Percentiles rank a stretch among this genome's conserved stretches.
Conservation (phyloP, 257 asterid species). For the Solanum appendiculatum region DNA sequence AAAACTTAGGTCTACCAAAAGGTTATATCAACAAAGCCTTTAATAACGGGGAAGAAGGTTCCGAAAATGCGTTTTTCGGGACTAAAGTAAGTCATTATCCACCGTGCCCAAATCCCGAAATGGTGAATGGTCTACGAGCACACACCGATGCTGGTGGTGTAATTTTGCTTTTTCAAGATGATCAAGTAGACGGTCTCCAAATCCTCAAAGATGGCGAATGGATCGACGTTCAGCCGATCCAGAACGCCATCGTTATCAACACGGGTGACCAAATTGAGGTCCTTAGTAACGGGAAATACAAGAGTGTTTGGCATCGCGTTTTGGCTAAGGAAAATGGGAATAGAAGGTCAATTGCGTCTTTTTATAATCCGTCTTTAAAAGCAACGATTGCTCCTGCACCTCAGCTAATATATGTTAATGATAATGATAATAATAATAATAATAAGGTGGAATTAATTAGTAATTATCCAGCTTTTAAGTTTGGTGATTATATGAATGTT, state of each 20-base stretch:
- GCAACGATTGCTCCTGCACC: conserved; percentile 65
- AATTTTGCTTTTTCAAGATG: conserved; percentile 74
- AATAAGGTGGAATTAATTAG: background rate
- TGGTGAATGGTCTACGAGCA: conserved; percentile 63
- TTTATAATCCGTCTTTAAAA: conserved; percentile 64
- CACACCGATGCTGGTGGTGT: conserved; percentile 96
- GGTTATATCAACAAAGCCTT: conserved; percentile 68
- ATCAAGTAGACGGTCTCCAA: conserved; percentile 59
- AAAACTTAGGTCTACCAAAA: conserved; percentile 50
- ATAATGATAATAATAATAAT: background rate
- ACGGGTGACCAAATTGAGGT: conserved; percentile 82
- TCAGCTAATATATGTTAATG: background rate
- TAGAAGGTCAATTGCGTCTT: conserved; percentile 71
- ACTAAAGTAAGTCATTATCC: conserved; percentile 95
- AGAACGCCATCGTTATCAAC: conserved; percentile 61
- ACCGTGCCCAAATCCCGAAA: conserved; percentile 67
- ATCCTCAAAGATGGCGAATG: conserved; percentile 61
- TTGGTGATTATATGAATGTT: conserved; percentile 72
- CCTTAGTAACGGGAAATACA: conserved; percentile 67
- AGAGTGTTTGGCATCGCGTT: conserved; percentile 86
- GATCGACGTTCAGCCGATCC: conserved; percentile 65
- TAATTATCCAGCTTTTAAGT: conserved; percentile 54
- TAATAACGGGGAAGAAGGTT: conserved; percentile 25
- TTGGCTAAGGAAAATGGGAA: conserved; percentile 38
- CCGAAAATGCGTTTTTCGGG: conserved; percentile 52